Evolutionary conservation across 805 yeast species (phyloP).

Genomic region (Candida silvatica): DNA sequence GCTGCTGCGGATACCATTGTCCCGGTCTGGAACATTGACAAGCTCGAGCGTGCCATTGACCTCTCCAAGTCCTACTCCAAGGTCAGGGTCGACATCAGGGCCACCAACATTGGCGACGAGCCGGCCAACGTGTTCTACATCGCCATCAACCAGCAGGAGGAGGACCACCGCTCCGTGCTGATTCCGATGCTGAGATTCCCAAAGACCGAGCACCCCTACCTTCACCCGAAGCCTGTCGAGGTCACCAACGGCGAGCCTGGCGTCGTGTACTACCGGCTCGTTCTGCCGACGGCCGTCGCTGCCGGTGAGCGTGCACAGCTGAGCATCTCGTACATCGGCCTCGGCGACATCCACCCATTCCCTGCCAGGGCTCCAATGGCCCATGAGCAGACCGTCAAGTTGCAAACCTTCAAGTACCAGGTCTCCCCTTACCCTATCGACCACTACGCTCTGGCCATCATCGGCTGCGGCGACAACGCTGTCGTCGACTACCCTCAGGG

Average conservation of each 20-base stretch:
- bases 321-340: slow-evolving; percentile 38
- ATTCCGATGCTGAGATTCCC: slow-evolving; percentile 14
- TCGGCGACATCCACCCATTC: slow-evolving; percentile 42
- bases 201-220: slow-evolving; percentile 12
- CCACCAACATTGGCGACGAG: slow-evolving; percentile 46
- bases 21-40: slow-evolving; percentile 47
- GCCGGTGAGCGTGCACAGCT: slow-evolving; percentile 49
- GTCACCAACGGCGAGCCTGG: slow-evolving; percentile 7
- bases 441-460: slow-evolving; percentile 33
- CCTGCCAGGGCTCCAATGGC: slow-evolving; percentile 56
- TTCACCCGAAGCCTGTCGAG: slow-evolving; percentile 11
- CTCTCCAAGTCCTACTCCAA: slow-evolving; percentile 56
- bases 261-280: slow-evolving; percentile 36
- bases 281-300: slow-evolving; percentile 56
- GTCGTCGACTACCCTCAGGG: slow-evolving; percentile 1
- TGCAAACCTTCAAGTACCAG: slow-evolving; percentile 43
- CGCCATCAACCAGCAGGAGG: slow-evolving; percentile 42
- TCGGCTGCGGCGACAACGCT: slow-evolving; percentile 22
- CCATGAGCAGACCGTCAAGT: slow-evolving; percentile 52
- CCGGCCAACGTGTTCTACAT: slow-evolving; percentile 51
- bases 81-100: slow-evolving; percentile 47
- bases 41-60: slow-evolving; percentile 52
- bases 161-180: slow-evolving; percentile 16
- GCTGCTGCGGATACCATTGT: neutral
- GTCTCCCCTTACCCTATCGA: slow-evolving; percentile 54